Percentiles rank a stretch among this genome's conserved stretches.
phyloP scores from a whole-genome alignment of 2,329 filamentous ascomycete species.

The Verticillium klebahnii region DNA sequence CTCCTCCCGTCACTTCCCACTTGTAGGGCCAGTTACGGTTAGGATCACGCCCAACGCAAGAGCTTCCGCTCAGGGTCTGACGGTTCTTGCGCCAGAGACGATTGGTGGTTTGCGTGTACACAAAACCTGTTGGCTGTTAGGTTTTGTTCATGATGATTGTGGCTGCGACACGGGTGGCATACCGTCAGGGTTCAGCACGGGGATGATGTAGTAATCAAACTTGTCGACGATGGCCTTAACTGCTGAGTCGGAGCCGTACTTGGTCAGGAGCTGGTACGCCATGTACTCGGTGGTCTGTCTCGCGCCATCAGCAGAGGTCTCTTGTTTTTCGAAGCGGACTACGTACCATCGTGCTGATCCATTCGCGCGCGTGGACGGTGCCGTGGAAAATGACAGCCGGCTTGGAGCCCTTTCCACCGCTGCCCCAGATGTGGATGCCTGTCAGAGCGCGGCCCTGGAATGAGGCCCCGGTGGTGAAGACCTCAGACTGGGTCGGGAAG shows the following conservation, averaged over 20 bases:
- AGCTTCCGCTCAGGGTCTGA: constrained; percentile 24
- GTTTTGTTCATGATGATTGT: neutral
- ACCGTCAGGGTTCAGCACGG: constrained; percentile 44
- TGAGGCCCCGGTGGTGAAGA: constrained; percentile 39
- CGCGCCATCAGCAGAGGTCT: neutral
- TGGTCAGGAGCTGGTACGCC: constrained; percentile 37
- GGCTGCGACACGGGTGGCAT: neutral
- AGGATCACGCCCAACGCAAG: constrained; percentile 45
- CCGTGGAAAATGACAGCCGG: constrained; percentile 44
- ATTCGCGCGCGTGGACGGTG: constrained; percentile 49
- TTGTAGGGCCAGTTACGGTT: constrained; percentile 50
- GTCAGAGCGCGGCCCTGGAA: constrained; percentile 48
- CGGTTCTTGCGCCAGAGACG: constrained; percentile 52
- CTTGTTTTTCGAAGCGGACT: neutral
- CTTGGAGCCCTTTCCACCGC: constrained; percentile 33
- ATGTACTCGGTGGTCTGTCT: constrained; percentile 38
- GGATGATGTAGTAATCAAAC: constrained; percentile 54
- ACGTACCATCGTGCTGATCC: constrained; percentile 44
- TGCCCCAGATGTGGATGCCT: constrained; percentile 48
- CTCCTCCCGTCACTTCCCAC: constrained; percentile 40
- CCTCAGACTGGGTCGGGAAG: constrained; percentile 40
- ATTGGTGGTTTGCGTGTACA: constrained; percentile 38
- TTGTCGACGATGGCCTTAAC: constrained; percentile 42
- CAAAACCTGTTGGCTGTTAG: constrained; percentile 28
- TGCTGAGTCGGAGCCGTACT: constrained; percentile 24